phyloP scores from a whole-genome alignment of 768 basidiomycete genomes.

The Tricholoma hemisulphureum region DNA sequence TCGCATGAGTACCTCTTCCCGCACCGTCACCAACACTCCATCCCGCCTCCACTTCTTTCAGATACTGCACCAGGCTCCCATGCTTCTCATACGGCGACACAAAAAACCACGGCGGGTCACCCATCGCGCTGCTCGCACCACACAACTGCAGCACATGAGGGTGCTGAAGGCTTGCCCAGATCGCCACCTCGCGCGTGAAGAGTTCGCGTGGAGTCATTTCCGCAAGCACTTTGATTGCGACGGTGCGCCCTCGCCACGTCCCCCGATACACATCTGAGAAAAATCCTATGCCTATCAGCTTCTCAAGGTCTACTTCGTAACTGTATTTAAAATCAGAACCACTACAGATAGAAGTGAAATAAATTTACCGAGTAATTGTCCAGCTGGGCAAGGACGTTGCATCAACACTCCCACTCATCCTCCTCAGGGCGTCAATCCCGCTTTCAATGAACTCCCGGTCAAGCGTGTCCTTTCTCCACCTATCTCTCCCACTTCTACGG shows the following conservation, averaged over 20 bases:
- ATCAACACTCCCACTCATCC: conserved; percentile 51
- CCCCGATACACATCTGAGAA: conserved; percentile 82
- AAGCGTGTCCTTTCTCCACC: conserved; percentile 42
- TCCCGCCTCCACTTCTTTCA: conserved; percentile 45
- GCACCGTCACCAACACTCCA: conserved; percentile 2
- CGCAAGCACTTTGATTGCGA: conserved; percentile 73
- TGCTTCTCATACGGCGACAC: conserved; percentile 72
- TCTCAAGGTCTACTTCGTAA: conserved; percentile 73
- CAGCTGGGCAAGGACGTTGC: conserved; percentile 55
- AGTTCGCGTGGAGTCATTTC: conserved; percentile 57
- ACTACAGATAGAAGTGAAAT: conserved; percentile 1
- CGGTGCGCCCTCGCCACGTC: conserved; percentile 61
- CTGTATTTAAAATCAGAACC: too few relatives aligned
- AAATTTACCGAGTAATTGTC: conserved; percentile 65
- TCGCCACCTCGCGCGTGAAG: conserved; percentile 67
- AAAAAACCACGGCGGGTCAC: conserved; percentile 74
- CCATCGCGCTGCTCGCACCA: conserved; percentile 72
- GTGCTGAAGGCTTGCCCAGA: conserved; percentile 72
- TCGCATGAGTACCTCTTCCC: too few relatives aligned
- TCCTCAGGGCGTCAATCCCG: conserved; percentile 66
- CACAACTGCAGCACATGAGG: conserved; percentile 70
- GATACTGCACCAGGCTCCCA: conserved; percentile 59
- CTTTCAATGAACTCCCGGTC: conserved; percentile 71
- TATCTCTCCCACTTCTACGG: background rate
- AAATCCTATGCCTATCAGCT: conserved; percentile 70